Conservation (phyloP, 2,329 filamentous ascomycete genomes). For the Fusarium annulatum region DNA sequence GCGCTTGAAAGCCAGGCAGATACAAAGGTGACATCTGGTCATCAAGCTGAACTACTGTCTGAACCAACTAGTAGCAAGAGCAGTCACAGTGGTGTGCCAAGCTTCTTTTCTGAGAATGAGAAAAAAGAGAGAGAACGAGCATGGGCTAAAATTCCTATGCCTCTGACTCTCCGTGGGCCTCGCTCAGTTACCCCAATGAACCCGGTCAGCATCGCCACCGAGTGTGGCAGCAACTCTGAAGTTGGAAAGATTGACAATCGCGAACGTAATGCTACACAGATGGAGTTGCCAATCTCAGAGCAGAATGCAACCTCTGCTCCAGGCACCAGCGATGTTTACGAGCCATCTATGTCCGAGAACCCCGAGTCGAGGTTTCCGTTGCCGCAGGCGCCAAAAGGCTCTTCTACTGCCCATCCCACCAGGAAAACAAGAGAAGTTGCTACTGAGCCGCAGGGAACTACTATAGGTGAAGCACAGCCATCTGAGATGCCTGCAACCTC, state of each 20-base stretch:
- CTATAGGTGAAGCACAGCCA: background rate
- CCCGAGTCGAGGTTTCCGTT: background rate
- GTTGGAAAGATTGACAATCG: background rate
- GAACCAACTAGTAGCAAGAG: background rate
- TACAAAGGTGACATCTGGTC: background rate
- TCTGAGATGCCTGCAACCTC: background rate
- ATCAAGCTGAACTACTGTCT: background rate
- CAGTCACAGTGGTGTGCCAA: constrained; percentile 24
- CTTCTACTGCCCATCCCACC: background rate
- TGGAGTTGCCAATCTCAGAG: constrained; percentile 22
- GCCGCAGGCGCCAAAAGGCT: background rate
- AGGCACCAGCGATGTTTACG: constrained; percentile 18
- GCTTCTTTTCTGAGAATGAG: constrained; percentile 47
- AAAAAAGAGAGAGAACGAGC: constrained; percentile 47
- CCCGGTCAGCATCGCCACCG: background rate
- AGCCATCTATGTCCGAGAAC: constrained; percentile 3
- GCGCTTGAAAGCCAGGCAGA: background rate
- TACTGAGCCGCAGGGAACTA: background rate
- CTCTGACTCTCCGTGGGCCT: constrained; percentile 42
- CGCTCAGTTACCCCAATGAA: constrained; percentile 14
- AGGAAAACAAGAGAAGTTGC: background rate
- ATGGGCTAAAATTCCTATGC: constrained; percentile 52
- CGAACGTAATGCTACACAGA: constrained; percentile 7
- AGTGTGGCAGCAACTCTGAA: background rate
- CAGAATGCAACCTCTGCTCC: constrained; percentile 19